Evolutionary conservation across 805 yeast species (phyloP).

Genomic region (Yamadazyma sp.): DNA sequence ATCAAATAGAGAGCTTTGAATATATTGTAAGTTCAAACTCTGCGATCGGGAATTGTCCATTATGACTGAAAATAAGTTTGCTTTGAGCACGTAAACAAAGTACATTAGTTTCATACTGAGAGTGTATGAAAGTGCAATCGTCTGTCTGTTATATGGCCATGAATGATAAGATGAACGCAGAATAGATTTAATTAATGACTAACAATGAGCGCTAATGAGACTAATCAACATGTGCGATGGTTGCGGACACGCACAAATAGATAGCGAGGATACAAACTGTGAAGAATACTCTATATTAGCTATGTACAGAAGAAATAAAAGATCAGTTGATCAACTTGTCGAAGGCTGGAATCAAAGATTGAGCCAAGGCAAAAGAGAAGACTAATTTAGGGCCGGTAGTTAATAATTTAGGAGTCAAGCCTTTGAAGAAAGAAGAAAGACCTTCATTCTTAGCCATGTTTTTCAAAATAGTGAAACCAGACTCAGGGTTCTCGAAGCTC

Average conservation of each 20-base stretch:
- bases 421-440: conserved; percentile 86
- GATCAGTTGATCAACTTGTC: conserved; percentile 58
- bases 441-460: conserved; percentile 95
- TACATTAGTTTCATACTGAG: conserved; percentile 32
- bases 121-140: neutral
- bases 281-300: conserved; percentile 1
- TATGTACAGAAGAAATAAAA: too few species aligned
- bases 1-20: conserved; percentile 30
- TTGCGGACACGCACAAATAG: conserved; percentile 4
- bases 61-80: conserved; percentile 36
- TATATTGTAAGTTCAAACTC: conserved; percentile 29
- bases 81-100: conserved; percentile 36
- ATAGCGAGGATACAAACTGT: too few species aligned
- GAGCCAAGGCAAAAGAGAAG: conserved; percentile 97
- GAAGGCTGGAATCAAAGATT: conserved; percentile 93
- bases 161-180: neutral
- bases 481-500: conserved; percentile 92
- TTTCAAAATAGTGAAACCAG: conserved; percentile 88
- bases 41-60: conserved; percentile 33
- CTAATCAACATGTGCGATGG: conserved; percentile 2
- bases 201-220: neutral
- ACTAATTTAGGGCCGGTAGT: conserved; percentile 98
- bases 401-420: conserved; percentile 91
- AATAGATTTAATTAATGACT: neutral
- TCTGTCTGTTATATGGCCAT: neutral